Base-by-base conservation (phyloP, 1,139 yeast species). In the Nakaseomyces delphensis region DNA sequence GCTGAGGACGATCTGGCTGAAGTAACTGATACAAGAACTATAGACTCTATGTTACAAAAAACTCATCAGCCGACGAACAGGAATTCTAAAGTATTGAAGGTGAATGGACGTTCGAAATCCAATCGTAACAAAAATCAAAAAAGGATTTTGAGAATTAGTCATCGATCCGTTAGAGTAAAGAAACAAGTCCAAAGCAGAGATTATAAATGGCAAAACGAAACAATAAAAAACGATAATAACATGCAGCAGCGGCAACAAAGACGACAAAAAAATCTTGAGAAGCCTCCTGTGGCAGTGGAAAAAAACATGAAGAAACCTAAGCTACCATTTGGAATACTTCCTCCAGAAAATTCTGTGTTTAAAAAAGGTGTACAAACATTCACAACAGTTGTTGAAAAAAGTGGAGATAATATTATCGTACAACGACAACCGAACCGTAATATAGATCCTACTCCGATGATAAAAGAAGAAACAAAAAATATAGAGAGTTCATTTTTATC, bases 341-440 rank as follows among this genome's bases (percentile, higher is more conserved):
- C 37, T 5, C 27, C 37, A 15, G 27, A 33, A 8, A 21, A 33
- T 13, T 20, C 37, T 5, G 27, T 33, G 11, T 33, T 33, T n/a
- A 33, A 33, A 21, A 33, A 21, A n/a, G 37, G 27, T 20, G 27
- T 33, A 13, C 15, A 21, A 20, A 33, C 27, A 16, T 58, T 55
- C 39, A 46, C 49, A 2, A 56, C 62, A 3, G 54, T 56, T n/a
- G 45, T 59, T 5, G 62, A 59, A 38, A 53, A 53, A 37, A 47
- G 4, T 43, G 55, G 13, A 38, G 45, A 27, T 43, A 38, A n/a
- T 51, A 48, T 41, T 44, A 44, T 6, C 13, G 42, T 3, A 20
- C 43, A 7, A 27, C 11, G 35, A 11, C 23, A 19, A 18, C 18
- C 35, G 8, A 15, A 19, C 8, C 19, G 24, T 15, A 15, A 23